Evolutionary conservation across 805 yeast species (phyloP).

Genomic region (Wickerhamomyces bisporus): DNA sequence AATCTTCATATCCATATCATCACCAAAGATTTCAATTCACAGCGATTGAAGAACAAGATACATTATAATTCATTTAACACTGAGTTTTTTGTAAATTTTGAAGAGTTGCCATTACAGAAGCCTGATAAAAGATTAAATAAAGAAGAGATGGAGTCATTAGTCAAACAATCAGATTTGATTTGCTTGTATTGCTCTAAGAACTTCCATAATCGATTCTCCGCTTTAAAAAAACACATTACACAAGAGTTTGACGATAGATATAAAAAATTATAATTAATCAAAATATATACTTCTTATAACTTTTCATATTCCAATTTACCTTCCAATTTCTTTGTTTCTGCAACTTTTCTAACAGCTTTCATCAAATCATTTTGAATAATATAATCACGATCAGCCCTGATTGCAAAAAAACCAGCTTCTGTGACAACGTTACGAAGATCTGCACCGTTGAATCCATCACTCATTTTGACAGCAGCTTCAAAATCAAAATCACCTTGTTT

Average conservation of each 20-base stretch:
- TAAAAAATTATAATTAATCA: neutral
- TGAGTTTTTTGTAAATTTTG: slow-evolving; percentile 49
- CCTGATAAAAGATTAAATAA: slow-evolving; percentile 6
- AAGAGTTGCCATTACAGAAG: slow-evolving; percentile 1
- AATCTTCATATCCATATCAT: slow-evolving; percentile 74
- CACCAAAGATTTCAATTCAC: slow-evolving; percentile 56
- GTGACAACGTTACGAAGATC: slow-evolving; percentile 95
- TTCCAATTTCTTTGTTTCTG: slow-evolving; percentile 94
- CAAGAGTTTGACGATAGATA: slow-evolving; percentile 26
- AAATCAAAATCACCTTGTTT: slow-evolving; percentile 96
- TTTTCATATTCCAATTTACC: slow-evolving; percentile 95
- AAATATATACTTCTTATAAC: slow-evolving; percentile 39
- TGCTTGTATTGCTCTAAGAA: slow-evolving; percentile 39
- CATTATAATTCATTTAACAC: slow-evolving; percentile 74
- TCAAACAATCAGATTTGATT: slow-evolving; percentile 30
- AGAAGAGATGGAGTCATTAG: slow-evolving; percentile 32
- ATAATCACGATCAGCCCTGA: slow-evolving; percentile 95
- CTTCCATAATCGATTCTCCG: slow-evolving; percentile 37
- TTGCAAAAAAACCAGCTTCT: slow-evolving; percentile 98
- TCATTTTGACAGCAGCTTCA: slow-evolving; percentile 96
- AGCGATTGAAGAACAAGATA: slow-evolving; percentile 48
- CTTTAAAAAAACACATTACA: slow-evolving; percentile 37
- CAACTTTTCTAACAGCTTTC: slow-evolving; percentile 98
- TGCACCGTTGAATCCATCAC: slow-evolving; percentile 98
- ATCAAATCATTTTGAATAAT: slow-evolving; percentile 88